These are phyloP conservation scores for Erigeron philadelphicus DNA, from an alignment of 140 eudicot genomes.

Conservation along the genomic window DNA sequence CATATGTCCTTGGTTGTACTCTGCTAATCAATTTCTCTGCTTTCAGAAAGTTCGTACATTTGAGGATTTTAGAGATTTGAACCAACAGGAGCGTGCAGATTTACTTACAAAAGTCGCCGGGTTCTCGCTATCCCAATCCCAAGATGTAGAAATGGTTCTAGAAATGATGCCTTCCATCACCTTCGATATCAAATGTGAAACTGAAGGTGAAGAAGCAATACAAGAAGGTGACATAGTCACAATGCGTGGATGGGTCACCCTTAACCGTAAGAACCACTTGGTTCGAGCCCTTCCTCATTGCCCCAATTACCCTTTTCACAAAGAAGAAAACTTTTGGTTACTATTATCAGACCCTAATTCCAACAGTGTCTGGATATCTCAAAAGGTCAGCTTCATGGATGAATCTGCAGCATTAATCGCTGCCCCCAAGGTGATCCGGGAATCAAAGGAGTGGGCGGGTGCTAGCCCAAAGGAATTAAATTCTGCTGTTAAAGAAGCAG, in stretches of 20 bases:
- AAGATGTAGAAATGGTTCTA: constrained; percentile 72
- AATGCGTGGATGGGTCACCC: constrained; percentile 80
- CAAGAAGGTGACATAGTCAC: constrained; percentile 93
- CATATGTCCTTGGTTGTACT: background rate
- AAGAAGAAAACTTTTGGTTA: constrained; percentile 82
- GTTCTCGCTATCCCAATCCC: constrained; percentile 50
- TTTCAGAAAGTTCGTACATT: constrained; percentile 66
- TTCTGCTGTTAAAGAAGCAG: constrained; percentile 62
- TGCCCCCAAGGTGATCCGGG: constrained; percentile 72
- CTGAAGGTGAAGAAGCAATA: constrained; percentile 93
- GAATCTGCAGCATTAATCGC: constrained; percentile 72
- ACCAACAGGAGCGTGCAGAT: constrained; percentile 62
- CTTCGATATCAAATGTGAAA: constrained; percentile 66
- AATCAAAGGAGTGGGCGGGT: constrained; percentile 64
- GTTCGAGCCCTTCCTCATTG: constrained; percentile 73
- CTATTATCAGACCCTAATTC: constrained; percentile 66
- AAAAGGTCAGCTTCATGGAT: constrained; percentile 80
- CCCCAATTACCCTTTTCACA: constrained; percentile 71
- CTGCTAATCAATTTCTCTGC: background rate
- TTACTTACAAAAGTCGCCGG: constrained; percentile 59
- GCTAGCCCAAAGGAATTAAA: constrained; percentile 60
- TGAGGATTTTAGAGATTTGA: constrained; percentile 69
- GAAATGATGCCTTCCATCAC: constrained; percentile 80
- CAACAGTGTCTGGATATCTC: constrained; percentile 82
- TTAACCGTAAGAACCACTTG: constrained; percentile 49